Evolutionary conservation across 2,329 filamentous ascomycete species (phyloP), one percentile per base, ranked within the genome.

Genomic region (Corniculantispora saksenae): DNA sequence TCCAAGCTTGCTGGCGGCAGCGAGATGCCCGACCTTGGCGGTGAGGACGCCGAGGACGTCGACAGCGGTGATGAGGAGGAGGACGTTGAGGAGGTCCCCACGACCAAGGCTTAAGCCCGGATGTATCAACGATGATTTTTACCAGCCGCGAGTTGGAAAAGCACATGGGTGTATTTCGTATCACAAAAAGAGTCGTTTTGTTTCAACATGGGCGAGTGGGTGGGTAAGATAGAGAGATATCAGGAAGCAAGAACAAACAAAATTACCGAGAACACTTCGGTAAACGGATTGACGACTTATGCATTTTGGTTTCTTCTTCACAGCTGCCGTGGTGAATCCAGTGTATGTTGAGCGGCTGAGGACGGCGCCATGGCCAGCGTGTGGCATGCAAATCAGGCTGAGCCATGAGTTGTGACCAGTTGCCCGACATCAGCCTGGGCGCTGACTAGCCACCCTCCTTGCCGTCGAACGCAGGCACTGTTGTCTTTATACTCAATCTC

Each of bases 1-100:
- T 93, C 90, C 72, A 93, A 94, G 83, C 88, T 94, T 66, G 89
- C 87, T 68, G 89, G 84, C 67, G 85, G 82, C 69, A 84, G 80
- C 56, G 75, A 72, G 54, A 71, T 76, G 68, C 80, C 79, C 68
- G 80, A 77, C 55, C 61, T 66, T n/a, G 60, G 81, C 53, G 82
- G 79, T 35, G 86, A 83, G 29, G 81, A 76, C 2, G 79, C 78
- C 1, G 80, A 80, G 8, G 82, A 82, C 7, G 82, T 84, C 25
- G 82, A 83, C 2, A 86, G 85, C 13, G 85, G 86, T 3, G 87
- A 89, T 1, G 86, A 89, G 45, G 90, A 73, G 55, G 75, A 76
- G 65, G 75, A 93, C 4, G 92, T 94, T n/a, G 75, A 73, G 63
- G 75, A 76, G 67, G 75, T 75, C 60, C 73, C 72, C 48, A 79